Conservation (phyloP, 2,329 filamentous ascomycete species). For the Lachnellula hyalina region DNA sequence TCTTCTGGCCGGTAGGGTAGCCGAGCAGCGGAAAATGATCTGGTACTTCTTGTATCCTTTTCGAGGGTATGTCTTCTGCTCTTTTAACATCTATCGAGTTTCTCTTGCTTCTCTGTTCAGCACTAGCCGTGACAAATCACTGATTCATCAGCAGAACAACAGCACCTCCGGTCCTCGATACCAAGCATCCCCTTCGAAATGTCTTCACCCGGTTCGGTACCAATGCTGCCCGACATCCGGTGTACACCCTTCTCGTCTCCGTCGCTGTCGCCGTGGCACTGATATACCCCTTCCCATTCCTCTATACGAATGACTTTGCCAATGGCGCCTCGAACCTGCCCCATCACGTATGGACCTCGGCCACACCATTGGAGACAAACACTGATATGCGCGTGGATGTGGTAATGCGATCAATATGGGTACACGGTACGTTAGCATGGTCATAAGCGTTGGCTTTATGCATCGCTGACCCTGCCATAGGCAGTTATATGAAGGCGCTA, state of each 20-base stretch:
- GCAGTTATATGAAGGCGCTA: conserved; percentile 70
- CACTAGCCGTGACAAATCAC: conserved; percentile 5
- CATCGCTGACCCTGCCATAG: conserved; percentile 18
- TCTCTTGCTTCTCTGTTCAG: background rate
- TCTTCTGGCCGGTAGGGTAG: conserved; percentile 15
- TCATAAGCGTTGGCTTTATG: background rate
- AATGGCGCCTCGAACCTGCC: conserved; percentile 68
- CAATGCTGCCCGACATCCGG: conserved; percentile 66
- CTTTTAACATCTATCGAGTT: too few relatives aligned
- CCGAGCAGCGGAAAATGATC: conserved; percentile 46
- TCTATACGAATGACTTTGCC: conserved; percentile 67
- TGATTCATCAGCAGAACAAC: conserved; percentile 53
- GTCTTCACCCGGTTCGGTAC: conserved; percentile 65
- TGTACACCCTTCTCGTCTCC: conserved; percentile 69
- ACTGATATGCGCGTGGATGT: conserved; percentile 56
- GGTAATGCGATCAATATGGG: conserved; percentile 77
- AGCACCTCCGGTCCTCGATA: conserved; percentile 61
- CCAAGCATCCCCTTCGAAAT: conserved; percentile 59
- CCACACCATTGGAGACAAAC: conserved; percentile 54
- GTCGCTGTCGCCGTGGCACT: conserved; percentile 64
- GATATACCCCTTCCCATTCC: conserved; percentile 69
- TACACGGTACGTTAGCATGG: conserved; percentile 50
- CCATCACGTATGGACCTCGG: conserved; percentile 76
- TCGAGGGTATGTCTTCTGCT: conserved; percentile 55
- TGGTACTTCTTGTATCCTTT: conserved; percentile 75